These are phyloP conservation scores for Pseudopithomyces maydicus DNA, from an alignment of 2,329 filamentous ascomycete genomes.

Conservation along the genomic window DNA sequence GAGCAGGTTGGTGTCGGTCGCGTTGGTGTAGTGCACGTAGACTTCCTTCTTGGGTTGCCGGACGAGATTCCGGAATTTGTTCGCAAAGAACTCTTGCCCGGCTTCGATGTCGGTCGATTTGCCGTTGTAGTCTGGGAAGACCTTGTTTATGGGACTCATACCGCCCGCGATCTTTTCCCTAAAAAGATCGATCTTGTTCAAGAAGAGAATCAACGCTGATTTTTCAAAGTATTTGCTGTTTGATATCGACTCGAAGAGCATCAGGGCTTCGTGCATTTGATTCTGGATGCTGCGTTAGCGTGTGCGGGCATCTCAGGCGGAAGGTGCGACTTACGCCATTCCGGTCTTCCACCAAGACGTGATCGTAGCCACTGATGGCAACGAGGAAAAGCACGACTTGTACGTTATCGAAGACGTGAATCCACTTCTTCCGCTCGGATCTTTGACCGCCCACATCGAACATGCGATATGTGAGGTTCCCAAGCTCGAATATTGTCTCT, in stretches of 20 bases:
- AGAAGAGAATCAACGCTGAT: constrained; percentile 57
- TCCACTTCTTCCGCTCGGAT: constrained; percentile 96
- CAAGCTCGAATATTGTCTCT: constrained; percentile 90
- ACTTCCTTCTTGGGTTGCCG: constrained; percentile 57
- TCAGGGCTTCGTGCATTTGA: constrained; percentile 61
- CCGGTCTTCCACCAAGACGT: constrained; percentile 94
- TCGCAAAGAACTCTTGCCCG: constrained; percentile 56
- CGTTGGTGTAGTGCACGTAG: constrained; percentile 59
- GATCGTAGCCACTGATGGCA: constrained; percentile 94
- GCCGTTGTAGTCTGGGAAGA: constrained; percentile 57
- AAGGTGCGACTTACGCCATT: constrained; percentile 74
- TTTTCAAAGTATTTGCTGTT: constrained; percentile 59
- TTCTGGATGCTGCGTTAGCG: constrained; percentile 45
- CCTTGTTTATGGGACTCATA: constrained; percentile 53
- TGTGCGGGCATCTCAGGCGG: neutral
- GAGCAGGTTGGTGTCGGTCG: constrained; percentile 61
- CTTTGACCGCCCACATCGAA: constrained; percentile 92
- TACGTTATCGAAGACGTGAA: constrained; percentile 94
- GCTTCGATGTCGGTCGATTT: constrained; percentile 52
- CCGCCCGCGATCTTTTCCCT: constrained; percentile 54
- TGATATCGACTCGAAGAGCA: constrained; percentile 59
- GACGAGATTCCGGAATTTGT: constrained; percentile 57
- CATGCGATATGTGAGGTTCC: constrained; percentile 93
- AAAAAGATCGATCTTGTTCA: constrained; percentile 61
- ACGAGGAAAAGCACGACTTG: constrained; percentile 92